phyloP scores from a whole-genome alignment of 2,329 filamentous ascomycete species.

The Cladosporium sp. region DNA sequence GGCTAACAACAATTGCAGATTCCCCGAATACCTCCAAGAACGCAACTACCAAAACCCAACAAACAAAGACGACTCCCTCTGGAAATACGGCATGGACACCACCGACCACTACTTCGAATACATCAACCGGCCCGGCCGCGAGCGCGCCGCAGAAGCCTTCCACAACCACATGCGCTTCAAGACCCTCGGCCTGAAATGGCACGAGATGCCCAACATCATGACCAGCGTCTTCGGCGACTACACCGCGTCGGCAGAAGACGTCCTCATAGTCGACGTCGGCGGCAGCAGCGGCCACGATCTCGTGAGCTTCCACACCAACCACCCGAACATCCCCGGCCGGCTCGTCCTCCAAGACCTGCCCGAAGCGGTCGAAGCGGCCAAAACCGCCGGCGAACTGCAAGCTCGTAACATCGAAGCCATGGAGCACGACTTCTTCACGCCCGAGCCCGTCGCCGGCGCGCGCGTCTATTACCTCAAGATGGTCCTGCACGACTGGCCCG shows the following conservation, averaged over 20 bases:
- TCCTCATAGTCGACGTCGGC: constrained; percentile 32
- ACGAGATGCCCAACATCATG: constrained; percentile 17
- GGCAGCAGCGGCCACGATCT: constrained; percentile 30
- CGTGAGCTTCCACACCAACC: constrained; percentile 21
- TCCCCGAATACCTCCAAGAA: constrained; percentile 4
- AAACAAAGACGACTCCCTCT: constrained; percentile 8
- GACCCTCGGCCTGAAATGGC: constrained; percentile 14
- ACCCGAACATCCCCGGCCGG: constrained; percentile 23
- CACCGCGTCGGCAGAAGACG: constrained; percentile 16
- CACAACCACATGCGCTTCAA: constrained; percentile 20
- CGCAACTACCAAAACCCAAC: not conserved
- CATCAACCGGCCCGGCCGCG: constrained; percentile 4
- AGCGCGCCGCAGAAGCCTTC: constrained; percentile 4
- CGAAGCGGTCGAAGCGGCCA: constrained; percentile 13
- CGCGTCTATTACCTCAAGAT: constrained; percentile 22
- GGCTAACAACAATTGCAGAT: not conserved
- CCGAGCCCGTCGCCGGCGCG: constrained; percentile 32
- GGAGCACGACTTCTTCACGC: constrained; percentile 37
- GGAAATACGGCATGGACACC: constrained; percentile 8
- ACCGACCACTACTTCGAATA: constrained; percentile 14
- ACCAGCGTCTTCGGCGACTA: not conserved
- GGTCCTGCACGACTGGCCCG: constrained; percentile 28
- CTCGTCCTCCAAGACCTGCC: constrained; percentile 33
- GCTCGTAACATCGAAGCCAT: constrained; percentile 23
- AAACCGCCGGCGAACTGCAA: constrained; percentile 19